A percentile compares a stretch with the other conserved stretches of the same genome.
These are phyloP conservation scores for Eutrema japonicum DNA, from an alignment of 345 rosid species.

Conservation along the genomic window DNA sequence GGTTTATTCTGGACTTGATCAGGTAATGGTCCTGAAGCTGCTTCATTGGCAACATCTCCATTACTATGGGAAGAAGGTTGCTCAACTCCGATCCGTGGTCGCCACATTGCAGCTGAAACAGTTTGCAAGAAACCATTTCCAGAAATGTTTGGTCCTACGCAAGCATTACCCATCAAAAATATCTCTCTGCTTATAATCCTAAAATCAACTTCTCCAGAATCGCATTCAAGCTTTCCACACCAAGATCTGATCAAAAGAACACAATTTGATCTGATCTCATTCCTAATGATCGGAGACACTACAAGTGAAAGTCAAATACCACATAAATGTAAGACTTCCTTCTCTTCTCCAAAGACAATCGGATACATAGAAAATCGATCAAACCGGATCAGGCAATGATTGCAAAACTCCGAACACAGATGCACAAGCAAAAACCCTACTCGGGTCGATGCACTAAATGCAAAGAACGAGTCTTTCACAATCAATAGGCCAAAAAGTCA, in stretches of 20 bases:
- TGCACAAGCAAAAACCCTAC: constrained; percentile 26
- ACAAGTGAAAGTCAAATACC: constrained; percentile 36
- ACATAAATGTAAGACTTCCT: constrained; percentile 4
- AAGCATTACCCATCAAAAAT: constrained; percentile 74
- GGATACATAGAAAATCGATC: constrained; percentile 1
- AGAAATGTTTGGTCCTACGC: constrained; percentile 76
- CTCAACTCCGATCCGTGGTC: constrained; percentile 60
- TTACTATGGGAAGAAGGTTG: constrained; percentile 49
- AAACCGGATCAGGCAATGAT: constrained; percentile 23
- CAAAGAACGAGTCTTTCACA: constrained; percentile 12
- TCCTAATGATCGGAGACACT: constrained; percentile 31
- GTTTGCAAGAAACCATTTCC: constrained; percentile 74
- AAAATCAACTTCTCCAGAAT: constrained; percentile 30
- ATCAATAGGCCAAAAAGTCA: not conserved
- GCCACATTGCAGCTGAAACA: constrained; percentile 80
- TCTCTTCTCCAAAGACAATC: constrained; percentile 27
- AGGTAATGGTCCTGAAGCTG: constrained; percentile 49
- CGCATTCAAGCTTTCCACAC: constrained; percentile 43
- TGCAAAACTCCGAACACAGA: not conserved
- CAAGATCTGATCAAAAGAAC: constrained; percentile 48
- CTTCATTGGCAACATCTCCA: constrained; percentile 46
- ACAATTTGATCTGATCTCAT: constrained; percentile 37
- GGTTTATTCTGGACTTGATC: constrained; percentile 65
- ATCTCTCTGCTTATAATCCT: constrained; percentile 24
- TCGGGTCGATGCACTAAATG: constrained; percentile 15